A percentile compares a stretch with the other conserved stretches of the same genome.
Conservation (phyloP, 129 eudicot species). For the Solidago caesia region DNA sequence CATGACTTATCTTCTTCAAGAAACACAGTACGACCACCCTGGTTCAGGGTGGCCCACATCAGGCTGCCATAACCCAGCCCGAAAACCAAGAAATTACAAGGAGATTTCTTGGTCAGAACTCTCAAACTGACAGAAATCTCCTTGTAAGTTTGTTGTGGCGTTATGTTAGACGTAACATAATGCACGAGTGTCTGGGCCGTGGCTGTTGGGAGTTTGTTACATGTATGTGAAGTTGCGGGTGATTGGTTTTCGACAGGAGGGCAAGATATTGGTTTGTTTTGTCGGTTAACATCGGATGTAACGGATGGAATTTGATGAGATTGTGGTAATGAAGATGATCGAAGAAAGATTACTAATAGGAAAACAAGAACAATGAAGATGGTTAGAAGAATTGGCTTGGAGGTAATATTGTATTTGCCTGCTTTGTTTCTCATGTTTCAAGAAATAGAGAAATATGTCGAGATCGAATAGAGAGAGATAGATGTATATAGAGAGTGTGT, state of each 20-base stretch:
- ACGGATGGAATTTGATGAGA: slow-evolving; percentile 1
- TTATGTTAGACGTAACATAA: slow-evolving; percentile 70
- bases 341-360: slow-evolving; percentile 30
- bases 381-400: slow-evolving; percentile 32
- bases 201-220: slow-evolving; percentile 54
- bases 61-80: slow-evolving; percentile 73
- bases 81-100: slow-evolving; percentile 85
- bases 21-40: slow-evolving; percentile 87
- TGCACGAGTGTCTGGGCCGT: slow-evolving; percentile 60
- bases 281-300: background rate
- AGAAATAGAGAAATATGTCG: background rate
- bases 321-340: slow-evolving; percentile 23
- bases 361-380: slow-evolving; percentile 22
- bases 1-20: slow-evolving; percentile 65
- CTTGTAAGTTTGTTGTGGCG: slow-evolving; percentile 66
- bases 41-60: slow-evolving; percentile 75
- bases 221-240: slow-evolving; percentile 24
- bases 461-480: background rate
- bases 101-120: slow-evolving; percentile 57
- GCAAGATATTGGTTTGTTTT: slow-evolving; percentile 14
- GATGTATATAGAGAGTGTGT: background rate
- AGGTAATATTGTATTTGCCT: slow-evolving; percentile 17
- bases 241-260: slow-evolving; percentile 21
- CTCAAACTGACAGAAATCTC: slow-evolving; percentile 68
- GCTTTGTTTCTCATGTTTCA: slow-evolving; percentile 30